Evolutionary conservation across 2,329 filamentous ascomycete genomes (phyloP), one percentile per base, ranked within the genome.

Genomic region (Phaeophleospora eucalypticola): DNA sequence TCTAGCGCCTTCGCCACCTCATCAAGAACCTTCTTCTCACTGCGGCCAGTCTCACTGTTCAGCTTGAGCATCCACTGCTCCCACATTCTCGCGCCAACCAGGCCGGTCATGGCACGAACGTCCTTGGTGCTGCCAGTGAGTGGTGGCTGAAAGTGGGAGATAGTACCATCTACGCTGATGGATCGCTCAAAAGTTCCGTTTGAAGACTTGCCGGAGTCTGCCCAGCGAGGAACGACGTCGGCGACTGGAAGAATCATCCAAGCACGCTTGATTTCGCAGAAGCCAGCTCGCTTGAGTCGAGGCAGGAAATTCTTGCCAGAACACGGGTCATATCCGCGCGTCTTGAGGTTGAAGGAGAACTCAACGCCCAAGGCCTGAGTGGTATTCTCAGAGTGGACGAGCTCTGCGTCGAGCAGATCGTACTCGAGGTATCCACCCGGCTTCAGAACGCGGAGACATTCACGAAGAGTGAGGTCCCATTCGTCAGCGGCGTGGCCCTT

Each of bases 351-450:
- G 73, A 93, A 94, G 34, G 86, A 86, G 63, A 98, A 97, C 68
- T 97, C 90, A 45, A 94, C 88, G 40, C 85, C 86, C 66, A 93
- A 86, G 37, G 89, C 88, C 47, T 88, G 82, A 29, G 84, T 88
- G 16, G 84, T 76, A 0, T 86, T 83, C 0, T 90, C 90, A 0
- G 89, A 83, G 56, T 89, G 90, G 52, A 94, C 82, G 58, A 98
- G 83, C 62, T 95, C 89, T 1, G 89, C 86, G 67, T 98, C 93
- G 58, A 97, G 80, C 36, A 97, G 71, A 52, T 82, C 84, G 71
- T 93, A 98, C 64, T 98, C 93, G 48, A 98, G 74, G 67, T 91
- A 91, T 24, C 93, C 93, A 41, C 89, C 89, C 0, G 91, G 90
- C 72, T 95, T 95, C 58, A 96, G 82, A 48, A 94, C 85, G 49